Percentiles rank a stretch among this genome's conserved stretches.
phyloP scores from a whole-genome alignment of 345 rosid species.

The Bruguiera parviflora region DNA sequence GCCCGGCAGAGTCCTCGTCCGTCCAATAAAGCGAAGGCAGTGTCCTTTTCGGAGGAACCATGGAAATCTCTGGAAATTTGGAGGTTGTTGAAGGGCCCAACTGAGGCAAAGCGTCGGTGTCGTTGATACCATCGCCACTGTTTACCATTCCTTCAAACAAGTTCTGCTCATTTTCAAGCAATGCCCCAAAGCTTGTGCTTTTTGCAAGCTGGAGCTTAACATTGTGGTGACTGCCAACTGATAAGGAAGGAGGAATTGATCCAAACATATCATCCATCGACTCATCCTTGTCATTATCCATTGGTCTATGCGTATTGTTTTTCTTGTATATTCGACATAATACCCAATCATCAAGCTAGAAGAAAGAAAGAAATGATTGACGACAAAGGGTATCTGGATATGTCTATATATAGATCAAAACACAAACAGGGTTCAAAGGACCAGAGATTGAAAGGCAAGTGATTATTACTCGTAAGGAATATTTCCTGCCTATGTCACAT shows the following conservation, averaged over 20 bases:
- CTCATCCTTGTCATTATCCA: constrained; percentile 61
- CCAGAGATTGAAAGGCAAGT: background rate
- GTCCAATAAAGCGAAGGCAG: constrained; percentile 62
- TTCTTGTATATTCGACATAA: constrained; percentile 91
- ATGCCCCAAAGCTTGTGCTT: constrained; percentile 32
- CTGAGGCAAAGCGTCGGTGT: constrained; percentile 30
- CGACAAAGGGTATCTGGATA: background rate
- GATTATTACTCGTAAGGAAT: constrained; percentile 69
- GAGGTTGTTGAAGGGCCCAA: constrained; percentile 30
- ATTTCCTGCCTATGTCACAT: constrained; percentile 66
- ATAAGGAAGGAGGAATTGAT: constrained; percentile 48
- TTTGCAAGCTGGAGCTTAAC: constrained; percentile 29
- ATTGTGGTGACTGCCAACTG: constrained; percentile 29
- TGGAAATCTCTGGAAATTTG: constrained; percentile 36
- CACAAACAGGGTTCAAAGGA: background rate
- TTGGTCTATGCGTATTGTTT: constrained; percentile 41
- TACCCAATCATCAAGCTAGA: constrained; percentile 96
- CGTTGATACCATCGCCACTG: constrained; percentile 17
- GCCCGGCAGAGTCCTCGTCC: constrained; percentile 29
- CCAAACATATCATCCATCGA: constrained; percentile 46
- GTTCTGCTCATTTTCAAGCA: constrained; percentile 40
- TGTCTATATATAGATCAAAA: background rate
- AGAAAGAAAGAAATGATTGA: constrained; percentile 4
- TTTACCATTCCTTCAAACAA: constrained; percentile 46
- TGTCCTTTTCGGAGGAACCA: constrained; percentile 56